A percentile compares a stretch with the other conserved stretches of the same genome.
These are phyloP conservation scores for Candida tibetensis DNA, from an alignment of 805 yeast genomes.

Conservation along the genomic window DNA sequence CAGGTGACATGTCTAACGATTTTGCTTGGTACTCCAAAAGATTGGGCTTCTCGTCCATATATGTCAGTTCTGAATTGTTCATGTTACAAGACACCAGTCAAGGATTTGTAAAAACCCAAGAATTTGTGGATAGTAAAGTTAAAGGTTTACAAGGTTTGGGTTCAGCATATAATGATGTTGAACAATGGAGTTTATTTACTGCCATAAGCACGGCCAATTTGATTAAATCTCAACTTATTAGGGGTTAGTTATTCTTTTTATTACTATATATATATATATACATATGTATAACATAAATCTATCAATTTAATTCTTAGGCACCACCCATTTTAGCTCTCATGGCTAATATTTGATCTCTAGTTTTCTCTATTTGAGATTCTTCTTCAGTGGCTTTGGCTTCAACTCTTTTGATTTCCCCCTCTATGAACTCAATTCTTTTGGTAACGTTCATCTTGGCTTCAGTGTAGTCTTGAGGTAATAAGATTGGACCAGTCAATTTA, in stretches of 20 bases:
- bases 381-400: conserved; percentile 59
- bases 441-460: conserved; percentile 85
- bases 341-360: conserved; percentile 54
- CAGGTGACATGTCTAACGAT: conserved; percentile 78
- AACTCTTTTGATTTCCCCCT: conserved; percentile 68
- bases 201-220: conserved; percentile 64
- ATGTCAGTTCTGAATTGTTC: conserved; percentile 73
- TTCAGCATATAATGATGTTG: conserved; percentile 57
- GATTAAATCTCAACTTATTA: conserved; percentile 63
- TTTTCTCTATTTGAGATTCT: conserved; percentile 51
- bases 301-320: not conserved
- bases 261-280: too few relatives aligned
- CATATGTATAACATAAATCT: not conserved
- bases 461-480: conserved; percentile 79
- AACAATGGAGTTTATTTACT: conserved; percentile 75
- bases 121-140: conserved; percentile 62
- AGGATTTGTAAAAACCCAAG: conserved; percentile 54
- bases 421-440: conserved; percentile 87
- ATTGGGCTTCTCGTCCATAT: conserved; percentile 62
- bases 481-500: conserved; percentile 88
- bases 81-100: conserved; percentile 72
- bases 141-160: conserved; percentile 54
- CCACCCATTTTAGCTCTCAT: conserved; percentile 38
- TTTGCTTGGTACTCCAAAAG: conserved; percentile 94
- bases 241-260: conserved; percentile 54